Conservation (phyloP, 805 yeast genomes). For the Zygoascus flipseniorum region DNA sequence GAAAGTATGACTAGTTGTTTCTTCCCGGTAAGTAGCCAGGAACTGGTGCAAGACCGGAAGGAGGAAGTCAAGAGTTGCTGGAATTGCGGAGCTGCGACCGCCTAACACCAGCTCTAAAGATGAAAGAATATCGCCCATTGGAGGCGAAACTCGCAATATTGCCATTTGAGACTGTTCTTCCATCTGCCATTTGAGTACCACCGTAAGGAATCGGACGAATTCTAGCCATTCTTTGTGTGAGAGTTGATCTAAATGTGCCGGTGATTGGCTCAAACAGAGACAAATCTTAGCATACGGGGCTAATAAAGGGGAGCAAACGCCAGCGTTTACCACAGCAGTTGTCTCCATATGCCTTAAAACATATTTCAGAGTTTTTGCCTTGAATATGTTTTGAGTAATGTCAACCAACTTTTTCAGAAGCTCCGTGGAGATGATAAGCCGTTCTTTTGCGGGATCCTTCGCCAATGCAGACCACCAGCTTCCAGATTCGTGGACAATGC, state of each 20-base stretch:
- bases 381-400: neutral
- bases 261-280: constrained; percentile 9
- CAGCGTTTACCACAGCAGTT: neutral
- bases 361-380: constrained; percentile 1
- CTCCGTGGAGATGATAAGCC: constrained; percentile 10
- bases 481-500: neutral
- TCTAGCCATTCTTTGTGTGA: constrained; percentile 4
- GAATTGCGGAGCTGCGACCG: neutral
- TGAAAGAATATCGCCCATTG: constrained; percentile 4
- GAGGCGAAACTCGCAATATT: constrained; percentile 2
- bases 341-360: constrained; percentile 1
- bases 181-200: neutral
- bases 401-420: constrained; percentile 1
- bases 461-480: neutral
- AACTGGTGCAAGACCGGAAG: neutral
- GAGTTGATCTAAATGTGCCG: constrained; percentile 18
- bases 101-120: constrained; percentile 2
- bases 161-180: neutral
- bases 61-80: neutral
- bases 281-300: constrained; percentile 13
- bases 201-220: neutral
- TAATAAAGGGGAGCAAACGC: constrained; percentile 9
- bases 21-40: constrained; percentile 2
- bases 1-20: constrained; percentile 6
- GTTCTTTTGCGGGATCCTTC: neutral